Evolutionary conservation across 306 rosid species (phyloP), one percentile per base, ranked within the genome.

Genomic region (Ziziphus jujuba): DNA sequence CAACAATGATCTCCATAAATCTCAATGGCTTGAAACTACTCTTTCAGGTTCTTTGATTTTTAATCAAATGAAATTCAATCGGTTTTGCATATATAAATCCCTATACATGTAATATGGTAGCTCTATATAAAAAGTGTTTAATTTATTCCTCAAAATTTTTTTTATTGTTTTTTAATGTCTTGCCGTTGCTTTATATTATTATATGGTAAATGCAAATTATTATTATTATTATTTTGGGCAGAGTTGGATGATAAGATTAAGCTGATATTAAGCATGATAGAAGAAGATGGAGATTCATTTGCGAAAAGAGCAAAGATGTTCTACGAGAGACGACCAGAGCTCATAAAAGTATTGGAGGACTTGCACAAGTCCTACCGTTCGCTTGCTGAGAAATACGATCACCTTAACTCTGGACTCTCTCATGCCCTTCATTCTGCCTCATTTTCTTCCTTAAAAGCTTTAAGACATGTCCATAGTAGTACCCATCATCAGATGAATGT

Each of bases 241-340:
- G 86, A 77, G 43, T 59, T 77, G 63, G 80, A 74, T 36, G 80
- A 74, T 33, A 77, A 81, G 77, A 77, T 79, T 2, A 63, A 70
- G 7, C 38, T 35, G 62, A 81, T 81, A 66, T 52, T 62, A 20
- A 71, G 71, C 22, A 78, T 78, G 9, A 62, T 82, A 20, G 76
- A 82, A 47, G 72, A 71, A 14, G 83, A 74, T 23, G 81, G 83
- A 45, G 83, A 74, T 34, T 66, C 86, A 5, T 78, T 74, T 56
- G 63, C 63, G 2, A 62, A 58, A 65, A 82, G 83, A 50, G 78
- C 70, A 0, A 80, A 81, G 71, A 74, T 62, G 80, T 77, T 60
- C 64, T 74, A 56, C 64, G 56, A 62, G 20, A 77, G 67, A 17
- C 74, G 76, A 66, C 67, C 75, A 5, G 75, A 70, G 60, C 75